Percentiles rank a stretch among this genome's conserved stretches.
phyloP scores from a whole-genome alignment of 2,329 filamentous ascomycete species.

The Diaporthe sp. region DNA sequence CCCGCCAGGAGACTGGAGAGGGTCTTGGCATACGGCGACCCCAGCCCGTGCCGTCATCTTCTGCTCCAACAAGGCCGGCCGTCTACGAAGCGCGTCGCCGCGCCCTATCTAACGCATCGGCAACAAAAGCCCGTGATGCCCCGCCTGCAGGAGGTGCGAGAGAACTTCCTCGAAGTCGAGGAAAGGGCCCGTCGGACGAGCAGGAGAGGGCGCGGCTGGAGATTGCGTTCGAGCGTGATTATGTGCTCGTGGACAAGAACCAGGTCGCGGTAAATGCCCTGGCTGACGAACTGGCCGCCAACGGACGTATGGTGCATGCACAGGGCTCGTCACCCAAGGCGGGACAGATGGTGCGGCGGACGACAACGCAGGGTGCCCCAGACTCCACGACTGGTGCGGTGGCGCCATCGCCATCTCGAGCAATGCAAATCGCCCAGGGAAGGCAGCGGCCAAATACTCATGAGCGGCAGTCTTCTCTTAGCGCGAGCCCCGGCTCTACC shows the following conservation, averaged over 20 bases:
- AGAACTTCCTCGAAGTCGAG: conserved; percentile 31
- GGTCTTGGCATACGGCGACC: conserved; percentile 68
- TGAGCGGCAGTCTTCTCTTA: conserved; percentile 82
- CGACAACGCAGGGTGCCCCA: conserved; percentile 82
- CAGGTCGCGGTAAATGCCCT: conserved; percentile 97
- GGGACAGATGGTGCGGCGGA: conserved; percentile 78
- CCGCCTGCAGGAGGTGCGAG: conserved; percentile 46
- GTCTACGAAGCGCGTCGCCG: conserved; percentile 55
- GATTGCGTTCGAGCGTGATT: conserved; percentile 91
- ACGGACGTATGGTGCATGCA: conserved; percentile 73
- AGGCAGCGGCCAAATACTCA: conserved; percentile 74
- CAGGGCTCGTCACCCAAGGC: conserved; percentile 66
- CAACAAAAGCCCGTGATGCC: conserved; percentile 53
- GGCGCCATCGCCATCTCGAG: conserved; percentile 75
- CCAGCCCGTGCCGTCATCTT: conserved; percentile 60
- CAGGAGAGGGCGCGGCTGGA: conserved; percentile 85
- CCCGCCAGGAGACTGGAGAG: conserved; percentile 61
- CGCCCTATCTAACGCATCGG: conserved; percentile 57
- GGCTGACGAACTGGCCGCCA: conserved; percentile 93
- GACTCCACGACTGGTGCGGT: conserved; percentile 79
- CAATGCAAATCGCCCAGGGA: conserved; percentile 80
- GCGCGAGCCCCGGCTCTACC: conserved; percentile 78
- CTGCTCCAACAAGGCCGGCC: conserved; percentile 60
- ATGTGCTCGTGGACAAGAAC: conserved; percentile 94
- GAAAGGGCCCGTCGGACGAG: conserved; percentile 56